These are phyloP conservation scores for Hydnum rufescens DNA, from an alignment of 768 basidiomycete species.

Conservation along the genomic window DNA sequence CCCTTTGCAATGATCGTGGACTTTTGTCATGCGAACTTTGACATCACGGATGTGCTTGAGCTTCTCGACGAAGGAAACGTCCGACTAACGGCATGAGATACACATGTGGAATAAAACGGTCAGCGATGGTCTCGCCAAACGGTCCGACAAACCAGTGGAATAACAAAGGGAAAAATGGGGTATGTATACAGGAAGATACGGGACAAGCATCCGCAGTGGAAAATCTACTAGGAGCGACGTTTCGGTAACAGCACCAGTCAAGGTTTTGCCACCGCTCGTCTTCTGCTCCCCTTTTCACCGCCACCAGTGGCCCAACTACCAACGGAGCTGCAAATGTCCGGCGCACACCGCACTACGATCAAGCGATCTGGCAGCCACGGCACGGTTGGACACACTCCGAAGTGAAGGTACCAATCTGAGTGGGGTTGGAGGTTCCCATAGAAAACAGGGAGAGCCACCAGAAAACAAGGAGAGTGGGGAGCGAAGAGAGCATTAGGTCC, in stretches of 20 bases:
- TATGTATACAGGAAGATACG: constrained; percentile 8
- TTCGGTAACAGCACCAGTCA: neutral
- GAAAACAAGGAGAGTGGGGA: constrained; percentile 86
- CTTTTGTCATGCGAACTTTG: constrained; percentile 69
- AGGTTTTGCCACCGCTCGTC: constrained; percentile 32
- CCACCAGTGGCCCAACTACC: constrained; percentile 27
- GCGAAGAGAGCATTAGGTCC: constrained; percentile 72
- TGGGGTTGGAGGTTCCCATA: constrained; percentile 79
- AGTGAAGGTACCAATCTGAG: neutral
- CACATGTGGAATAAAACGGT: neutral
- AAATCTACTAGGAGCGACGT: neutral
- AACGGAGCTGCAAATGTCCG: constrained; percentile 34
- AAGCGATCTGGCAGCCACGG: neutral
- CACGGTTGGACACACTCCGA: constrained; percentile 14
- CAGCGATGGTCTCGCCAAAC: neutral
- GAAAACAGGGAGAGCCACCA: constrained; percentile 87
- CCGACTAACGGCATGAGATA: constrained; percentile 33
- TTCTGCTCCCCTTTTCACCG: constrained; percentile 95
- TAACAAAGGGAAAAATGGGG: constrained; percentile 1
- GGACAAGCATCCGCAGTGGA: neutral
- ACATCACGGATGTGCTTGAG: constrained; percentile 73
- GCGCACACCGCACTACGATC: neutral
- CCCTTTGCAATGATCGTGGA: constrained; percentile 72
- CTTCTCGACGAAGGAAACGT: constrained; percentile 68
- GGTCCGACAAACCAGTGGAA: neutral